Evolutionary conservation across 2,329 filamentous ascomycete genomes (phyloP), one percentile per base, ranked within the genome.

Genomic region (Colletotrichum chrysophilum): DNA sequence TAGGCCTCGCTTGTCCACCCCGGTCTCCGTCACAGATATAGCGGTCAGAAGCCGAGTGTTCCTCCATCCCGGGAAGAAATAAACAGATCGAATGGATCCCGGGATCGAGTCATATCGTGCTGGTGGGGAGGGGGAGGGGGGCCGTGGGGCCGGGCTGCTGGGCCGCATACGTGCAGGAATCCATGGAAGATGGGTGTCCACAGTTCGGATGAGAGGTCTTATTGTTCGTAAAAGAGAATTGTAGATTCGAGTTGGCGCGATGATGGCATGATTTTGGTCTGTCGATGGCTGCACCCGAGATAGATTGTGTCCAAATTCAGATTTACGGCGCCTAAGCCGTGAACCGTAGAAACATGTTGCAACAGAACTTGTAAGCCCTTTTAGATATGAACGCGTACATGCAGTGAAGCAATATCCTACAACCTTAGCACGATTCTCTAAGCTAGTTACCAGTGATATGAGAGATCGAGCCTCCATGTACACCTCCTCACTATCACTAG

Each of bases 11-110:
- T 72, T 12, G 8, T 43, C 55, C 52, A n/a, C 13, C 62, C 24
- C 43, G 18, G 18, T 5, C 43, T 21, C 62, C 73, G 73, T 68
- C 62, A 13, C 73, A 75, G 62, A 72, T 72, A 72, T 26, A 75
- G 21, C 36, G 62, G 38, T 34, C 34, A 24, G 34, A 16, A 36
- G 67, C 67, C 67, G 67, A 62, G 21, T 34, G 34, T 70, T 61
- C 67, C 56, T 70, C 56, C 36, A 70, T 28, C 67, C 56, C 56
- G 56, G 66, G 26, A 60, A 32, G 16, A 14, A 21, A 48, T 21
- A 34, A 34, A 0, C 28, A 61, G 13, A 28, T 38, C 32, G 32
- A 21, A 18, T 64, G 30, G 21, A 16, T 7, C 55, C 66, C n/a
- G n/a, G 32, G 9, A 60, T 68, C 62, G 68, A 55, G 61, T 56